A percentile compares a stretch with the other conserved stretches of the same genome.
These are phyloP conservation scores for Phytophthora sp. DNA, from an alignment of 352 stramenopile species.

Conservation along the genomic window DNA sequence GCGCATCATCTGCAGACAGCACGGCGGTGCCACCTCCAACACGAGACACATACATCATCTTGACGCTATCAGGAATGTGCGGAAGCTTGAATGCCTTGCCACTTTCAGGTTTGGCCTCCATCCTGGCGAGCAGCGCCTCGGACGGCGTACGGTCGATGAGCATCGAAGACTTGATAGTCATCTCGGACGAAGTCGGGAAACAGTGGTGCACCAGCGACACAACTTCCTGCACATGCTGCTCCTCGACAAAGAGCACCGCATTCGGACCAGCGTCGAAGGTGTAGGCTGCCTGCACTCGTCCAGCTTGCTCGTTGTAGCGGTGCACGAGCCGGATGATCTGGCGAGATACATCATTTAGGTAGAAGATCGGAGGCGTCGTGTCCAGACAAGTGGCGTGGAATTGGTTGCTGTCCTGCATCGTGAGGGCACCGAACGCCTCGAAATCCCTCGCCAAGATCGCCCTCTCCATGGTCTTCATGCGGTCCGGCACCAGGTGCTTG, in stretches of 20 bases:
- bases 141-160: constrained; percentile 19
- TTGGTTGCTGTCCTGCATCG: constrained; percentile 98
- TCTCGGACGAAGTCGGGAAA: constrained; percentile 41
- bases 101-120: constrained; percentile 13
- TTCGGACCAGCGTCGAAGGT: constrained; percentile 99
- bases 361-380: constrained; percentile 98
- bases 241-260: constrained; percentile 93
- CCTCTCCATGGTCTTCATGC: constrained; percentile 89
- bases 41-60: constrained; percentile 75
- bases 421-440: constrained; percentile 94
- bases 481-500: constrained; percentile 79
- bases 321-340: constrained; percentile 91
- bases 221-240: constrained; percentile 69
- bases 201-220: constrained; percentile 60
- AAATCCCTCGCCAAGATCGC: constrained; percentile 95
- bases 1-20: constrained; percentile 38
- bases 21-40: constrained; percentile 60
- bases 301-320: constrained; percentile 90
- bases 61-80: constrained; percentile 39
- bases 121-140: constrained; percentile 24
- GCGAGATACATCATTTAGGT: constrained; percentile 96
- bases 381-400: constrained; percentile 99
- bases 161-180: constrained; percentile 46
- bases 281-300: constrained; percentile 91
- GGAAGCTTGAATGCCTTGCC: constrained; percentile 26